These are phyloP conservation scores for Blastobotrys persicus DNA, from an alignment of 1,139 yeast species.

Conservation along the genomic window DNA sequence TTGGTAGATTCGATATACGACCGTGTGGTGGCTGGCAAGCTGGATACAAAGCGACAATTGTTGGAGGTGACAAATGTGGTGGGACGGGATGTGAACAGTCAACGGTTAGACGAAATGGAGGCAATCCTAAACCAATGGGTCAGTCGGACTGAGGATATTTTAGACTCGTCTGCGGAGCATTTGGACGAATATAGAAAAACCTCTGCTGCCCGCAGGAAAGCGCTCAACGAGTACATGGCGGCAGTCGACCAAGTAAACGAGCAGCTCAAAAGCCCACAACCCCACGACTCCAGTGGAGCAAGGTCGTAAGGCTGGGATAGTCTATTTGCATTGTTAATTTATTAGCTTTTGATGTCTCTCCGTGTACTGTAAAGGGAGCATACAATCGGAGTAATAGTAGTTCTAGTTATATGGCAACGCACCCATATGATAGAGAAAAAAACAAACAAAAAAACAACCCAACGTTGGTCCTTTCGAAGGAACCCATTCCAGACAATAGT, in stretches of 20 bases:
- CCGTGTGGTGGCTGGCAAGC: slow-evolving; percentile 27
- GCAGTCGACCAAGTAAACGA: neutral
- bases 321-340: too few relatives aligned
- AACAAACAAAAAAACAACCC: too few relatives aligned
- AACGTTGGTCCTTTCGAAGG: too few relatives aligned
- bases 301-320: too few relatives aligned
- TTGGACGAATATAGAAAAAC: slow-evolving; percentile 9
- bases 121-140: slow-evolving; percentile 16
- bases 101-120: slow-evolving; percentile 22
- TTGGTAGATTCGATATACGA: slow-evolving; percentile 29
- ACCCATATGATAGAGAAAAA: too few relatives aligned
- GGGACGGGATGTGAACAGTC: slow-evolving; percentile 25
- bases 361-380: too few relatives aligned
- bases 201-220: neutral
- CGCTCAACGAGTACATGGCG: slow-evolving; percentile 9
- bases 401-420: too few relatives aligned
- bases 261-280: too few relatives aligned
- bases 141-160: slow-evolving; percentile 8
- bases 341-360: too few relatives aligned
- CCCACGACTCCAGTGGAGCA: too few relatives aligned
- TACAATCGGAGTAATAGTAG: too few relatives aligned
- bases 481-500: neutral
- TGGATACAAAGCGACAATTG: slow-evolving; percentile 26
- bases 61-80: slow-evolving; percentile 25
- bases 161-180: neutral